Conservation (phyloP, 177 flowering plant genomes). For the Telopea speciosissima region DNA sequence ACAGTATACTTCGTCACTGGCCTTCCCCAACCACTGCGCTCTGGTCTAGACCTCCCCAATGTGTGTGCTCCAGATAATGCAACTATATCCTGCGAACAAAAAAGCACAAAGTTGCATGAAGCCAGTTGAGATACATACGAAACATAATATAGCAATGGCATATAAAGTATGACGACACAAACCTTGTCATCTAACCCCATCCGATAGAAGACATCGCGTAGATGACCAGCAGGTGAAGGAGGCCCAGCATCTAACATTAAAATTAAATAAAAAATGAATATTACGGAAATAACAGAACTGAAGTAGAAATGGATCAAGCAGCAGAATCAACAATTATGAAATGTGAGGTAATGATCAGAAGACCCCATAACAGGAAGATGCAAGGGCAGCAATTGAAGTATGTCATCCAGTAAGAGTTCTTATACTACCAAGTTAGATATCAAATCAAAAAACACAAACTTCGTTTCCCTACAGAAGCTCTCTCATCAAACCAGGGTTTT, state of each 20-base stretch:
- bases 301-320: neutral
- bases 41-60: conserved; percentile 92
- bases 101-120: neutral
- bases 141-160: neutral
- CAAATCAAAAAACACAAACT: neutral
- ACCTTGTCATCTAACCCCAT: conserved; percentile 98
- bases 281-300: neutral
- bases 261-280: conserved; percentile 4
- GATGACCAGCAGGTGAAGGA: conserved; percentile 87
- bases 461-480: neutral
- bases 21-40: conserved; percentile 99
- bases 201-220: conserved; percentile 86
- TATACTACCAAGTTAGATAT: neutral
- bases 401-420: neutral
- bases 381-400: neutral
- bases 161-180: neutral
- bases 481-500: neutral
- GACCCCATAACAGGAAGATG: neutral
- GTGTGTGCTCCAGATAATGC: conserved; percentile 99
- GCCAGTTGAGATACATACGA: neutral
- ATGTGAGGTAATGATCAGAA: neutral
- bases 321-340: neutral
- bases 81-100: conserved; percentile 75
- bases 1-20: conserved; percentile 94
- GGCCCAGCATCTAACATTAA: conserved; percentile 79